Evolutionary conservation across 148 eudicot genomes (phyloP), one percentile per base, ranked within the genome.

Genomic region (Drosera capensis): DNA sequence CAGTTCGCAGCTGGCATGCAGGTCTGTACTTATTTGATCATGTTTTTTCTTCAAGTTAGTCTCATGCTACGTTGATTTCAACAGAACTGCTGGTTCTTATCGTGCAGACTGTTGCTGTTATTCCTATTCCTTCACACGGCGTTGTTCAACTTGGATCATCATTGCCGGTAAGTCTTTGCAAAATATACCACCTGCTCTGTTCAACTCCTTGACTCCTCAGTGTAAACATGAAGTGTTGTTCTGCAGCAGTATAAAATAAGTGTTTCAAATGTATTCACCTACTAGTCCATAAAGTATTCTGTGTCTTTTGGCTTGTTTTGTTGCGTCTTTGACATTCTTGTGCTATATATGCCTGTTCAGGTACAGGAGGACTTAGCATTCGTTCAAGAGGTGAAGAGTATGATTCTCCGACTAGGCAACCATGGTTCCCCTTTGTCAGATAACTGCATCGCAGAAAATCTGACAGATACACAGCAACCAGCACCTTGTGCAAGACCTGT

Each of bases 81-180:
- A 13, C n/a, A 11, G 11, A 4, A 9, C 38, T 8, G 23, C 5
- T 23, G 14, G 25, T 53, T 29, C 48, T 55, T 65, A 15, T 34
- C 0, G 31, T 71, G 68, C 86, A 92, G 99, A 92, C 99, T 25
- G 26, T 92, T 55, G 88, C 78, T 3, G 88, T 85, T 22, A 72
- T 92, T 64, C 99, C 99, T n/a, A 70, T 92, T 44, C 53, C 68
- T 52, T 71, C 85, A 23, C 86, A 81, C 58, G 99, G 99, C 17
- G 94, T 92, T 30, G 71, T 92, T 68, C 99, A 85, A 60, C 73
- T 92, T 60, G 99, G 94, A 55, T 92, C 99, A 51, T 57, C 67
- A 34, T 52, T 67, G 49, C 38, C 69, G 25, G 99, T 90, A 67
- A 80, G 99, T 69, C 40, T 45, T 23, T n/a, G n/a, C n/a, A n/a